Conservation (phyloP, 192 early-diverging fungal species). For the Gonapodya sp. region DNA sequence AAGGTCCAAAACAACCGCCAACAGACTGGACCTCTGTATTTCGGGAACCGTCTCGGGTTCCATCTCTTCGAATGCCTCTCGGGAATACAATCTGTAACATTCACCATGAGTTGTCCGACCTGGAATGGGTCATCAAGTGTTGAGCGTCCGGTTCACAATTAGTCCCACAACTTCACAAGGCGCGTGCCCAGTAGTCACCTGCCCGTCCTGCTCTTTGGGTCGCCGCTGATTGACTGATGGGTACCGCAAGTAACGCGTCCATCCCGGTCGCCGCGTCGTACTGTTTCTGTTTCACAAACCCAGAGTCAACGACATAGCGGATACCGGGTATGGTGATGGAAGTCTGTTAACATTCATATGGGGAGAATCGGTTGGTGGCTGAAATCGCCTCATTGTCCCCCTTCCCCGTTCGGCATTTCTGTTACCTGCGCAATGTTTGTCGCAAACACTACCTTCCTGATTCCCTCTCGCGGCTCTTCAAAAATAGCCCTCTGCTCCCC, state of each 20-base stretch:
- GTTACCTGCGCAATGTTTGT: conserved; percentile 38
- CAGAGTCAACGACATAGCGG: conserved; percentile 50
- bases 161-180: no score
- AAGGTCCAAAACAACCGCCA: conserved; percentile 35
- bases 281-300: conserved; percentile 53
- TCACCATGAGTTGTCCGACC: conserved; percentile 38
- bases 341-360: conserved; percentile 22
- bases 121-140: not conserved
- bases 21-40: conserved; percentile 40
- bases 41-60: conserved; percentile 40
- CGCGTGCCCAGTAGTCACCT: conserved; percentile 14
- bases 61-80: conserved; percentile 41
- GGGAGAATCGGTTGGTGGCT: not conserved
- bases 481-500: conserved; percentile 47
- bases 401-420: not conserved
- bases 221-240: conserved; percentile 47
- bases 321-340: conserved; percentile 52
- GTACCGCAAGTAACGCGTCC: conserved; percentile 42
- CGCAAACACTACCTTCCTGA: conserved; percentile 42
- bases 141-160: conserved; percentile 15
- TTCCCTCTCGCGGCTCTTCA: conserved; percentile 24
- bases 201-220: conserved; percentile 52
- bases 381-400: not conserved
- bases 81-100: conserved; percentile 46
- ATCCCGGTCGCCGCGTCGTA: conserved; percentile 38